Evolutionary conservation across 2,329 filamentous ascomycete genomes (phyloP), one percentile per base, ranked within the genome.

Genomic region (Hypoxylon sp.): DNA sequence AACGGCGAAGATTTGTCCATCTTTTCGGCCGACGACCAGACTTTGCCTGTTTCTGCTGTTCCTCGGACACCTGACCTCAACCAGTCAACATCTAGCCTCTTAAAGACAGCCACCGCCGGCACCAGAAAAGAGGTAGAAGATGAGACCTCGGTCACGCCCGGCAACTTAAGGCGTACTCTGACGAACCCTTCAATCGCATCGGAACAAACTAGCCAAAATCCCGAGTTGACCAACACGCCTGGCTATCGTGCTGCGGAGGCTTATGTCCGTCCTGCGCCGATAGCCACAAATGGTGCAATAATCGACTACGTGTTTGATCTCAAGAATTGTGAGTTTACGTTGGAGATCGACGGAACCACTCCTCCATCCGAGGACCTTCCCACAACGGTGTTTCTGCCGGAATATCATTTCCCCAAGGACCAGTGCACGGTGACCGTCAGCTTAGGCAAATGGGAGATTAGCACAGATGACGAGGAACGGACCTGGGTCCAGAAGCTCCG

Each of bases 1-100:
- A 99, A 99, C 73, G 96, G 96, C 51, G 96, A 99, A 80, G 96
- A 99, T 78, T 82, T 99, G 35, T 98, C 95, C 4, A 96, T 99
- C 61, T 92, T 90, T 77, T 98, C 94, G 0, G 74, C 89, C 4
- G 95, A 99, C 77, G 97, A 99, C 79, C 90, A 89, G 61, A 81
- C 85, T 14, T 78, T 91, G 42, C 85, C 87, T 1, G 76, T 84
- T 42, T 88, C 87, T 2, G 78, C 85, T 5, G 68, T 88, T 2
- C 86, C 86, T 0, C 83, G 77, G 65, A 81, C 75, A 3, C 76
- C 81, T 0, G 77, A 79, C 2, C 61, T 77, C 2, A 82, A 79
- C 58, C 83, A 81, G 51, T 87, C 88, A 1, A 84, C 84, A 0
- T 78, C 84, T 3, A 88, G 83, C 51, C 77, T 87, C 37, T 71